These are phyloP conservation scores for Blastomyces emzantsi DNA, from an alignment of 2,329 filamentous ascomycete species.

Conservation along the genomic window DNA sequence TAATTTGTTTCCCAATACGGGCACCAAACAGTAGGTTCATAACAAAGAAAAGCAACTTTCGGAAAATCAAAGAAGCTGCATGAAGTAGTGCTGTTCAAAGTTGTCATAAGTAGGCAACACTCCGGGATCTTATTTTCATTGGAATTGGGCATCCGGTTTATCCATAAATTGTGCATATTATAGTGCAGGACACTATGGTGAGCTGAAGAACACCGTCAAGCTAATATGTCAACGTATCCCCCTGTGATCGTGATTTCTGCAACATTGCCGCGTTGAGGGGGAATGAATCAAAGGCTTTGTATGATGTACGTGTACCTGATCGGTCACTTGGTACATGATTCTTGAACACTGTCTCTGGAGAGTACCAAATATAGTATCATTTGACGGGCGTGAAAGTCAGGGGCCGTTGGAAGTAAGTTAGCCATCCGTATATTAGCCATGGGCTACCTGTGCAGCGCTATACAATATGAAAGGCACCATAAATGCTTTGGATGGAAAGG, in stretches of 20 bases:
- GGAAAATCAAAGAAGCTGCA: background rate
- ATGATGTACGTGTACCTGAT: background rate
- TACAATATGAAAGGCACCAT: background rate
- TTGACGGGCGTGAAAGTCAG: background rate
- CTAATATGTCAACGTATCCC: background rate
- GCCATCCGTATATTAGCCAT: background rate
- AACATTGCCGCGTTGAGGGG: background rate
- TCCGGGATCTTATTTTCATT: background rate
- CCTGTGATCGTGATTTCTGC: background rate
- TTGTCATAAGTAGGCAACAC: background rate
- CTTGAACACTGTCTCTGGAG: background rate
- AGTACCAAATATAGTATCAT: background rate
- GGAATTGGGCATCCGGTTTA: background rate
- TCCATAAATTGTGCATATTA: background rate
- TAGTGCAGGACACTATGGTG: background rate
- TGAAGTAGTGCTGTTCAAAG: background rate
- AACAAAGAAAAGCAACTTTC: background rate
- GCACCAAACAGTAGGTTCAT: background rate
- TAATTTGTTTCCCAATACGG: background rate
- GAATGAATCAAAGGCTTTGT: background rate
- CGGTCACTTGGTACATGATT: background rate
- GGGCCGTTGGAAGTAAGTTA: background rate
- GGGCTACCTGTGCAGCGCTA: background rate
- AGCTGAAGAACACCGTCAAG: background rate
- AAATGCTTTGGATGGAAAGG: background rate